Evolutionary conservation across 2,329 filamentous ascomycete genomes (phyloP), one percentile per base, ranked within the genome.

Genomic region (Chaetothyriales sp.): DNA sequence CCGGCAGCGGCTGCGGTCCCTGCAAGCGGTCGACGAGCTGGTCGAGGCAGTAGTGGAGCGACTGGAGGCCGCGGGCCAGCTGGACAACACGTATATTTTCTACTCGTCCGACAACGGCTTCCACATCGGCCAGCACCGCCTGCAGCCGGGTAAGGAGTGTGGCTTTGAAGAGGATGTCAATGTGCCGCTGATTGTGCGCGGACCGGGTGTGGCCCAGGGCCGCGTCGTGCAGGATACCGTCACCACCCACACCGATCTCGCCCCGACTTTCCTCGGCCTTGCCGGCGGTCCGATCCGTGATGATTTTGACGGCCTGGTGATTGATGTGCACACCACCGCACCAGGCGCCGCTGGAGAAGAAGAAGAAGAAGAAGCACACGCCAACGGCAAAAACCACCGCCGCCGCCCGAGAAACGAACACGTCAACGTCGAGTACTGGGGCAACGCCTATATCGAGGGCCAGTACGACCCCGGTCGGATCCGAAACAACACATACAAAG

Each of bases 161-260:
- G 73, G 71, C 0, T 79, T 74, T 48, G 77, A 80, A 28, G 75
- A 78, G 49, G 77, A 80, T 52, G 75, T 80, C 51, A 73, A 76
- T 1, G 73, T 81, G 0, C 77, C 78, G 0, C 68, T 81, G 3
- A 69, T 79, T 44, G 70, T 82, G 18, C 70, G 78, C 4, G 79
- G 79, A 0, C 79, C 79, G 0, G 74, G 76, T 0, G 64, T 82
- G 1, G 63, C 70, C 0, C 55, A 62, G 6, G 72, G 71, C 1
- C 15, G n/a, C 18, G 56, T 66, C 4, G 64, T 64, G 0, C 63
- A 67, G 2, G 62, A 73, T 19, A 61, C 70, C 2, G 73, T 78
- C 1, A 81, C 77, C 0, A 75, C 77, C 0, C 80, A 84, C 53
- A 79, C 79, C 2, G 80, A 83, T 57, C 64, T 84, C 1, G 78